phyloP scores from a whole-genome alignment of 352 stramenopile genomes.

The Chrysophaeum taylorii region DNA sequence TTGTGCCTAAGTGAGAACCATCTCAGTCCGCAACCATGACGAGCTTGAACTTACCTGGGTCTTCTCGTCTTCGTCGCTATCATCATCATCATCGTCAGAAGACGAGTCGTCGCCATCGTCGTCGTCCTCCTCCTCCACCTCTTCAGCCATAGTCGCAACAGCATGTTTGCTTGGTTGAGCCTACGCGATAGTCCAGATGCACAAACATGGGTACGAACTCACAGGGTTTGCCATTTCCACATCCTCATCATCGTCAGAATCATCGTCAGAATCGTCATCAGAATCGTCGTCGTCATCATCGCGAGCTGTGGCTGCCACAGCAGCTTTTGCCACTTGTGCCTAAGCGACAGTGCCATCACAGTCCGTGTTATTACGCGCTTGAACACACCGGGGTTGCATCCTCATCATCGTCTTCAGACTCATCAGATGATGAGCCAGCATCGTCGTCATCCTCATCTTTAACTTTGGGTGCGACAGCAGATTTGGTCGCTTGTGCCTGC shows the following conservation, averaged over 20 bases:
- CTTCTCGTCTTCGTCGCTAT: slow-evolving; percentile 25
- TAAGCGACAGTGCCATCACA: no score
- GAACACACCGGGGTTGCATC: no score
- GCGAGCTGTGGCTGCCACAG: slow-evolving; percentile 43
- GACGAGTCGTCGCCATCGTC: slow-evolving; percentile 36
- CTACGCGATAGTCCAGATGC: no score
- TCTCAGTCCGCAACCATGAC: not conserved
- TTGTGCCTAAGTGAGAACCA: slow-evolving; percentile 26
- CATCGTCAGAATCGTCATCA: slow-evolving; percentile 32
- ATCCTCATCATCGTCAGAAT: slow-evolving; percentile 23
- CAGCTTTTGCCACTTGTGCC: slow-evolving; percentile 42
- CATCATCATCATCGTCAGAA: slow-evolving; percentile 5
- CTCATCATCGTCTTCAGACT: no score
- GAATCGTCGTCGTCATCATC: slow-evolving; percentile 29
- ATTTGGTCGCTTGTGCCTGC: no score
- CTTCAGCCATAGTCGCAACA: slow-evolving; percentile 42
- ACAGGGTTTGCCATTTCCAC: slow-evolving; percentile 45
- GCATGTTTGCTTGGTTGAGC: slow-evolving; percentile 24
- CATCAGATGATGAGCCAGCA: no score
- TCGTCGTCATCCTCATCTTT: no score
- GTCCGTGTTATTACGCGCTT: no score
- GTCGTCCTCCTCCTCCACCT: slow-evolving; percentile 24
- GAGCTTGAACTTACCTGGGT: slow-evolving; percentile 20
- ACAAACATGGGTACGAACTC: no score
- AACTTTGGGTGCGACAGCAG: no score